Base-by-base conservation (phyloP, 1,284 basidiomycete species). In the Sphaerobolus stellatus region DNA sequence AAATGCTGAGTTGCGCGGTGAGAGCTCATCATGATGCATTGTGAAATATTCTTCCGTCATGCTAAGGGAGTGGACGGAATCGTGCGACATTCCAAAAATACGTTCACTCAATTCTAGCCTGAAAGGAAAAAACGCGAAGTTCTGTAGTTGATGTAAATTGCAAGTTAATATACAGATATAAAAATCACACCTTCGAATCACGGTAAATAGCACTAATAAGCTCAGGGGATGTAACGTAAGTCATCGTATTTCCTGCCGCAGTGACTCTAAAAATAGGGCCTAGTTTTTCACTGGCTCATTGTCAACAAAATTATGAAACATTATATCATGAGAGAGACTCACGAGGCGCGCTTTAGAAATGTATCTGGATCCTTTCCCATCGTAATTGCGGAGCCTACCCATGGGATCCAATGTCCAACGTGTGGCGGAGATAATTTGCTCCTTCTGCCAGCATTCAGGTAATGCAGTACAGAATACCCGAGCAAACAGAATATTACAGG, bases 321-420 rank as follows among this genome's bases (percentile, higher is more conserved):
- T n/a, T n/a, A 43, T 14, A 43, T 43, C 13, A 43, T 24, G 18
- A 24, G 11, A 7, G 41, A 43, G 25, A 20, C 41, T 11, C 28
- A 22, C 41, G 20, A 6, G 4, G 41, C 41, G 6, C 28, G 22
- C 28, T 22, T 14, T 24, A 43, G 28, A 11, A 43, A 13, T 6
- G 13, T 27, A 43, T 43, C 41, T n/a, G 41, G 41, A 43, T 43
- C 11, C 14, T 4, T 43, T 3, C 62, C 61, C 46, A 64, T 52
- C 18, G 58, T 54, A 0, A 64, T 18, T 4, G 62, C 61, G 28
- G 60, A 59, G 16, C 64, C 64, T 4, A 65, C 27, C 62, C 64
- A 65, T 59, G 64, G 64, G 38, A 64, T 58, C 59, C 57, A 59
- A 33, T 61, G 60, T 25, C 53, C 48, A 5, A 59, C 58, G 20